These are phyloP conservation scores for Penicillium sumatraense DNA, from an alignment of 2,329 filamentous ascomycete genomes.

Conservation along the genomic window DNA sequence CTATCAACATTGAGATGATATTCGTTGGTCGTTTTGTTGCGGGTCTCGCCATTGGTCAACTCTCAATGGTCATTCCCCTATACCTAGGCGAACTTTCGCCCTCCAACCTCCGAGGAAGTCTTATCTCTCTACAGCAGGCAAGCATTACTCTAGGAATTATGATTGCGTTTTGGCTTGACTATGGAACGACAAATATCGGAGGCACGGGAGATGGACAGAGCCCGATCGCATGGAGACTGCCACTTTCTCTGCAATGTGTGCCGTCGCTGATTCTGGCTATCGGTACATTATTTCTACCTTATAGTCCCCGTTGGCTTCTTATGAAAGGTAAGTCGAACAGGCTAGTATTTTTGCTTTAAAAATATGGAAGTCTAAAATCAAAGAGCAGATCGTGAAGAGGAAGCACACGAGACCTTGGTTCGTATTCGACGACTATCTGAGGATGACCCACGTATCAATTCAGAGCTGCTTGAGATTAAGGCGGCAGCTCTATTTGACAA, in stretches of 20 bases:
- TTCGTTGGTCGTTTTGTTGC: constrained; percentile 49
- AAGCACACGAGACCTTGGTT: constrained; percentile 65
- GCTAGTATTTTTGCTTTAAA: neutral
- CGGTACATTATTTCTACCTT: constrained; percentile 72
- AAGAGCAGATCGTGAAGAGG: constrained; percentile 57
- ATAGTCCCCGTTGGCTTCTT: constrained; percentile 72
- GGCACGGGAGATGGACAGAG: constrained; percentile 48
- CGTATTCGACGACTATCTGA: constrained; percentile 62
- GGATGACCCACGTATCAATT: constrained; percentile 70
- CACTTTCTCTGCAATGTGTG: constrained; percentile 69
- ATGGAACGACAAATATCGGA: constrained; percentile 52
- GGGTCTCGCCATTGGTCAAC: constrained; percentile 42
- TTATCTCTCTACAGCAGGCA: constrained; percentile 49
- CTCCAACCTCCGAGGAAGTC: constrained; percentile 36
- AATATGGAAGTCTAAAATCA: too few species aligned
- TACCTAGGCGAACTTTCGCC: constrained; percentile 42
- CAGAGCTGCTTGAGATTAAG: constrained; percentile 77
- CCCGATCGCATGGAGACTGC: constrained; percentile 71
- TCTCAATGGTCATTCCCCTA: constrained; percentile 42
- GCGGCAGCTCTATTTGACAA: constrained; percentile 75
- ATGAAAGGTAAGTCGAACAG: constrained; percentile 53
- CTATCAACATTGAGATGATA: constrained; percentile 55
- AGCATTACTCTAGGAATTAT: constrained; percentile 54
- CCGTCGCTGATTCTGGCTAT: constrained; percentile 67
- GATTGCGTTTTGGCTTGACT: constrained; percentile 60